Conservation (phyloP, 2,329 filamentous ascomycete species). For the Penicillium oxalicum region DNA sequence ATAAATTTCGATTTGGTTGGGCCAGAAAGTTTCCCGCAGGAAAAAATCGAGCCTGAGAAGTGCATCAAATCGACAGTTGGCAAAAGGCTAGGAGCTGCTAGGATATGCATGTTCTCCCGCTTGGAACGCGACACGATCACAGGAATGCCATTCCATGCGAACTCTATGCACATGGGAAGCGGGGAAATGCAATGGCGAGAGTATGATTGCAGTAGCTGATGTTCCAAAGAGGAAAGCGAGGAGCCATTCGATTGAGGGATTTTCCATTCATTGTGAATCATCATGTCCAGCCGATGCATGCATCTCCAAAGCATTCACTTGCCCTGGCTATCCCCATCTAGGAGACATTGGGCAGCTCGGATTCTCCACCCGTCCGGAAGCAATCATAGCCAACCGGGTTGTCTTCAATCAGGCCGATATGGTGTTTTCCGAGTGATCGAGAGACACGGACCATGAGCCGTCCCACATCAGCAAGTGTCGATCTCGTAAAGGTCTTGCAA, state of each 20-base stretch:
- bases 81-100: constrained; percentile 24
- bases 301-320: constrained; percentile 33
- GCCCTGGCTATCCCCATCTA: constrained; percentile 28
- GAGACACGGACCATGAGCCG: constrained; percentile 30
- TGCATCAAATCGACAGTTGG: constrained; percentile 34
- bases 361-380: constrained; percentile 29
- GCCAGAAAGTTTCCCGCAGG: constrained; percentile 22
- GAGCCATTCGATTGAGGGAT: constrained; percentile 31
- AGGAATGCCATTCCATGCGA: constrained; percentile 25
- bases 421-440: constrained; percentile 25
- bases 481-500: constrained; percentile 26
- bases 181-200: constrained; percentile 25
- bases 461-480: constrained; percentile 27
- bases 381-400: constrained; percentile 31
- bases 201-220: constrained; percentile 27
- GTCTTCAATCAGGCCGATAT: constrained; percentile 22
- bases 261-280: constrained; percentile 28
- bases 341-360: constrained; percentile 29
- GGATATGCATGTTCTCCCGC: constrained; percentile 31
- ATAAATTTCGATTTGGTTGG: constrained; percentile 11
- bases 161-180: constrained; percentile 26
- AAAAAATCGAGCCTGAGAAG: constrained; percentile 17
- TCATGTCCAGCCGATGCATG: constrained; percentile 34
- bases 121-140: constrained; percentile 23
- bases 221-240: constrained; percentile 18